These are phyloP conservation scores for Ganoderma lingzhi DNA, from an alignment of 1,284 basidiomycete species.

Conservation along the genomic window DNA sequence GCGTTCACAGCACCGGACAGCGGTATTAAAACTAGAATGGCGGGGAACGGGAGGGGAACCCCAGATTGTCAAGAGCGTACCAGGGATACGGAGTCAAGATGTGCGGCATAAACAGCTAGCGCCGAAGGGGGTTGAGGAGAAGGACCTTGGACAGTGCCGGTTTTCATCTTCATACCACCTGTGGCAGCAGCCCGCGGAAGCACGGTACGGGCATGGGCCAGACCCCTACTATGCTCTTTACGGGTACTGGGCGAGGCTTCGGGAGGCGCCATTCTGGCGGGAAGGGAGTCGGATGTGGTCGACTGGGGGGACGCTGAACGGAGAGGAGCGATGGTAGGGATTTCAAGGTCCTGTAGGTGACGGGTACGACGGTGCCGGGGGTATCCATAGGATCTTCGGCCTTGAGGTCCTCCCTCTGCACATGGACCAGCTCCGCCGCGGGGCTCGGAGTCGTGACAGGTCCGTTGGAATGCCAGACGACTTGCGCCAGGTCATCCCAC, in stretches of 20 bases:
- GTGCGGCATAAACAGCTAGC: neutral
- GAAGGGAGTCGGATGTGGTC: neutral
- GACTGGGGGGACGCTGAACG: neutral
- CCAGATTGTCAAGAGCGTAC: neutral
- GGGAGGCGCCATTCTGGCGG: neutral
- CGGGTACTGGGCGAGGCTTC: neutral
- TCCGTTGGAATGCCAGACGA: neutral
- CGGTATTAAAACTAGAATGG: neutral
- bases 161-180: neutral
- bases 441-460: neutral
- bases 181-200: neutral
- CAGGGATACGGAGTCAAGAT: neutral
- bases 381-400: neutral
- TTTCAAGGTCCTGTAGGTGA: neutral
- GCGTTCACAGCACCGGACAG: neutral
- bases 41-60: neutral
- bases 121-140: neutral
- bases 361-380: neutral
- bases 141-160: neutral
- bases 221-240: neutral
- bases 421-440: neutral
- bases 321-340: neutral
- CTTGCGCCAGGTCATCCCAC: neutral
- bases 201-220: neutral
- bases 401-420: neutral